A percentile compares a stretch with the other conserved stretches of the same genome.
Evolutionary conservation across 1,284 basidiomycete species (phyloP).

Genomic region (Coniferiporia weirii): DNA sequence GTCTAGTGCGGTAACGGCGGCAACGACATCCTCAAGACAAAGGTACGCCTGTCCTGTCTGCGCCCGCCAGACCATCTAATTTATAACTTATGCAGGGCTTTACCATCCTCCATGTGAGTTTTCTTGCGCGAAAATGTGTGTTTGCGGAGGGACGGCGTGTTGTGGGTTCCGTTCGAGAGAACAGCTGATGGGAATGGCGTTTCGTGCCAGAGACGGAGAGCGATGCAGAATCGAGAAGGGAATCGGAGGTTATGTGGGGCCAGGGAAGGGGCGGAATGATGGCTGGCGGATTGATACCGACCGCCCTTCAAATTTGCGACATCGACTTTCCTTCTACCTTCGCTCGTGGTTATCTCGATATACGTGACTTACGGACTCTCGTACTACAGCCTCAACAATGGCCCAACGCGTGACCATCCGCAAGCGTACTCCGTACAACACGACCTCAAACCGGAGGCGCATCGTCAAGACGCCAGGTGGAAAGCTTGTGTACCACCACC

Average conservation of each 20-base stretch:
- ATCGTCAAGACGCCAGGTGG: conserved; percentile 97
- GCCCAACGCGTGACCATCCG: conserved; percentile 99
- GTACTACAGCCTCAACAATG: conserved; percentile 50
- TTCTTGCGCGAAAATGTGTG: not conserved
- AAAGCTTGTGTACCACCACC: conserved; percentile 86
- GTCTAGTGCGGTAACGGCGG: not conserved
- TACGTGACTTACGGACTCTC: not conserved
- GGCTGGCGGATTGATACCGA: no score
- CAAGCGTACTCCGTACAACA: conserved; percentile 99
- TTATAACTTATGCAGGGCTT: not conserved
- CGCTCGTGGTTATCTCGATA: no score
- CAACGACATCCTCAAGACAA: conserved; percentile 12
- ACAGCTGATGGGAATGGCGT: no score
- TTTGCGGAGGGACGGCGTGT: no score
- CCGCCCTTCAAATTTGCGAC: no score
- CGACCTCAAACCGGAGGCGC: conserved; percentile 91
- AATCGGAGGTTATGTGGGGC: no score
- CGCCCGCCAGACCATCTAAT: not conserved
- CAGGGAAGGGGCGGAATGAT: no score
- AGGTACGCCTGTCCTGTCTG: not conserved
- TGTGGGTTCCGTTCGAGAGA: no score
- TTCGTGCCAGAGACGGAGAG: no score
- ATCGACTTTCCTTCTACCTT: no score
- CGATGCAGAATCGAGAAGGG: no score
- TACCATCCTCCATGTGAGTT: conserved; percentile 10